Base-by-base conservation (phyloP, 2,329 filamentous ascomycete genomes). In the Ceratocystis colombiana region DNA sequence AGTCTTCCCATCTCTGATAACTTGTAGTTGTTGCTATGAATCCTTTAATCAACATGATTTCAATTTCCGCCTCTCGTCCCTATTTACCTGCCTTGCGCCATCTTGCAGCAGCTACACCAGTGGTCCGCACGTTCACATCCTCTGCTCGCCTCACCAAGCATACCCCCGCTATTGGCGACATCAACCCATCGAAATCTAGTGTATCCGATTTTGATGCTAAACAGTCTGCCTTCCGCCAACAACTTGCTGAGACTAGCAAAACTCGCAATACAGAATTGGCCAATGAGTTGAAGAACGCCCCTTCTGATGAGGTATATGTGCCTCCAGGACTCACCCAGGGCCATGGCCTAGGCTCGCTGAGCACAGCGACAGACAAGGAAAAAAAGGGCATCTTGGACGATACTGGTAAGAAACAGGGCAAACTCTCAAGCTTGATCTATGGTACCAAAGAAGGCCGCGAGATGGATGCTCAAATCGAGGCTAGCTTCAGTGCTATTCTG, bases 401-500 rank as follows among this genome's bases (percentile, higher is more conserved):
- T 70, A 74, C 80, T 64, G 78, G 82, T 66, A 88, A 87, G 74
- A 88, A 88, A 75, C 82, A 85, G 69, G 88, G 84, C 17, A 84
- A 89, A 48, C 77, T 99, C 67, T 88, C 89, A 45, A 93, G 88
- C 71, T 84, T 99, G 71, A 96, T 99, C 74, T 97, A 99, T 77
- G 94, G 94, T 73, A 99, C 94, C 15, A 91, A 94, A 73, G 93
- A 97, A 77, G 94, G 92, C 41, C 86, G 92, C 69, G 89, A 96
- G 78, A 84, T 96, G 75, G 94, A 99, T 73, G 88, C 89, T 70
- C 93, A 97, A 78, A 93, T 99, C 73, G 91, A 97, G 79, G 87
- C 92, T 67, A 95, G 89, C 74, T 99, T 97, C 79, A 95, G 89
- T 64, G 92, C 96, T 76, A 89, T 97, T 57, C 80, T 99, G 59